Evolutionary conservation across 805 yeast species (phyloP).

Genomic region (Spathaspora sp.): DNA sequence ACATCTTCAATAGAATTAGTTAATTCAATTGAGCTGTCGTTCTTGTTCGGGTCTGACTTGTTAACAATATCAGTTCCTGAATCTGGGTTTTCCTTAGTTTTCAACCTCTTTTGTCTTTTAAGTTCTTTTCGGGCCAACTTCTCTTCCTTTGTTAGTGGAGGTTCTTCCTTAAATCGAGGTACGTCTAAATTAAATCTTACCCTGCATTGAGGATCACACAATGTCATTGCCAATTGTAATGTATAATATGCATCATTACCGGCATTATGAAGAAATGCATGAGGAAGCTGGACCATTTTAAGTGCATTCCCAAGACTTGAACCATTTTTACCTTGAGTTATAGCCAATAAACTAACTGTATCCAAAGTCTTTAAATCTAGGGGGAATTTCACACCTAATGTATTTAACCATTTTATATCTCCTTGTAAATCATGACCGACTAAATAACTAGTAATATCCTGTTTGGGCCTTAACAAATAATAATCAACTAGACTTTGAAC

Average conservation of each 20-base stretch:
- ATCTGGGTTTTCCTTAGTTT: slow-evolving; percentile 1
- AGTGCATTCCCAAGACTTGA: slow-evolving; percentile 44
- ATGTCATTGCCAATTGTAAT: slow-evolving; percentile 42
- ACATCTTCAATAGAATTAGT: neutral
- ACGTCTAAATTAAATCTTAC: slow-evolving; percentile 6
- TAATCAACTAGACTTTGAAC: slow-evolving; percentile 42
- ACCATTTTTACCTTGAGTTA: slow-evolving; percentile 37
- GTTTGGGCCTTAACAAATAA: slow-evolving; percentile 33
- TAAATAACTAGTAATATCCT: slow-evolving; percentile 21
- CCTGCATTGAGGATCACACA: slow-evolving; percentile 45
- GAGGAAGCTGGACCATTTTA: slow-evolving; percentile 46
- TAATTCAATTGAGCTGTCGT: neutral
- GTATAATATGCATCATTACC: slow-evolving; percentile 71
- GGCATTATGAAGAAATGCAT: slow-evolving; percentile 61
- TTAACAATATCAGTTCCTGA: neutral
- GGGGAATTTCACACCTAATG: slow-evolving; percentile 47
- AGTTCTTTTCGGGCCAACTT: slow-evolving; percentile 5
- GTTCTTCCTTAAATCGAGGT: neutral
- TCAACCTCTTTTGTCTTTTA: slow-evolving; percentile 1
- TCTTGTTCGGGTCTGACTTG: neutral
- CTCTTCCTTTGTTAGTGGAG: slow-evolving; percentile 6
- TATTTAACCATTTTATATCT: slow-evolving; percentile 51
- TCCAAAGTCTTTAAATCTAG: slow-evolving; percentile 30
- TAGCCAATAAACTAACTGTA: slow-evolving; percentile 43
- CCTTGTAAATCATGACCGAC: slow-evolving; percentile 62